Percentiles rank a stretch among this genome's conserved stretches.
Evolutionary conservation across 2,329 filamentous ascomycete species (phyloP).

Genomic region (Dactylellina leptospora): DNA sequence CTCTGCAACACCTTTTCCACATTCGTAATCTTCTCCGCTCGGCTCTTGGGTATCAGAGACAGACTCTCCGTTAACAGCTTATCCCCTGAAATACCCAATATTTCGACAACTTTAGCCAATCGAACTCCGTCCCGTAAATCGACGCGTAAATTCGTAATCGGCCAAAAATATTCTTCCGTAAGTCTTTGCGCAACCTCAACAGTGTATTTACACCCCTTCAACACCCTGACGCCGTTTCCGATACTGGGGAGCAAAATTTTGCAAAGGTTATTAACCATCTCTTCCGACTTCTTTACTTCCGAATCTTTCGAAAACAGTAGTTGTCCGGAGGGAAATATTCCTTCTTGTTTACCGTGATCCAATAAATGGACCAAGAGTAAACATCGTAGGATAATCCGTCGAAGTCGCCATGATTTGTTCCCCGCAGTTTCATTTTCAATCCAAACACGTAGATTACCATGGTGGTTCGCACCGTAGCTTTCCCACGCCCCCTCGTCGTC

Average conservation of each 20-base stretch:
- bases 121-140: constrained; percentile 71
- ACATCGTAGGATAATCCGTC: constrained; percentile 59
- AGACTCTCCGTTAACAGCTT: constrained; percentile 28
- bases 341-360: constrained; percentile 65
- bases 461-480: constrained; percentile 30
- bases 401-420: constrained; percentile 61
- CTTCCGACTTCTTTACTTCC: constrained; percentile 67
- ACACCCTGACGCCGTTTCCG: constrained; percentile 67
- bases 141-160: constrained; percentile 69
- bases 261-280: constrained; percentile 66
- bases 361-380: constrained; percentile 69
- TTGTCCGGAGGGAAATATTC: constrained; percentile 56
- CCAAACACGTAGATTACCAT: constrained; percentile 36
- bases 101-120: constrained; percentile 69
- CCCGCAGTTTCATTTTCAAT: constrained; percentile 57
- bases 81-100: constrained; percentile 59
- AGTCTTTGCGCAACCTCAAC: constrained; percentile 67
- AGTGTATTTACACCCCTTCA: constrained; percentile 69
- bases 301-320: constrained; percentile 61
- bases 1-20: constrained; percentile 12
- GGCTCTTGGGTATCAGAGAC: constrained; percentile 21
- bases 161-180: constrained; percentile 69
- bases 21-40: constrained; percentile 33
- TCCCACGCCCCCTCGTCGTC: constrained; percentile 17
- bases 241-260: constrained; percentile 68